Conservation (phyloP, 2,329 filamentous ascomycete species). For the Graphilbum sp. region DNA sequence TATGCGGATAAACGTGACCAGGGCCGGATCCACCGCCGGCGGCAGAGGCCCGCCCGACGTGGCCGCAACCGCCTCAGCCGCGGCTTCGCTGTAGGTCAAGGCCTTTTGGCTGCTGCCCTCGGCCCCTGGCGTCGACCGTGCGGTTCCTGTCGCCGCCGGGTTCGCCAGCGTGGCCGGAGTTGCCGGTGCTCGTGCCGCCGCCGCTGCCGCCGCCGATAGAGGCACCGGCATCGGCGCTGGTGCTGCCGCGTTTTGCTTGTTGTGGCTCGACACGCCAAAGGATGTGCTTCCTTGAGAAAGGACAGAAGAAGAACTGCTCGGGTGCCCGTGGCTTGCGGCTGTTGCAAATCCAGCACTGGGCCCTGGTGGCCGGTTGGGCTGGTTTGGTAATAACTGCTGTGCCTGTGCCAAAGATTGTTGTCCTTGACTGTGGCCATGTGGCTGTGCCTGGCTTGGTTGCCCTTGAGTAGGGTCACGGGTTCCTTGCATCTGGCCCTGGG, state of each 20-base stretch:
- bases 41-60: conserved; percentile 5
- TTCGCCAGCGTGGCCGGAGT: neutral
- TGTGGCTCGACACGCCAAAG: no score
- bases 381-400: no score
- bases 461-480: no score
- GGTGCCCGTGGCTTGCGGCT: no score
- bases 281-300: no score
- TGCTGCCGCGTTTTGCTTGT: no score
- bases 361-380: no score
- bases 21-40: conserved; percentile 26
- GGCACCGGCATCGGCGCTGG: no score
- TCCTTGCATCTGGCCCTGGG: neutral
- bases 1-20: conserved; percentile 24
- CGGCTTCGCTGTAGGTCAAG: neutral
- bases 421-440: neutral
- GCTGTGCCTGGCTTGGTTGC: conserved; percentile 10
- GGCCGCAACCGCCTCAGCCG: neutral
- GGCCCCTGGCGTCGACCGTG: neutral
- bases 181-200: conserved; percentile 2
- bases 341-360: no score
- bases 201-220: no score
- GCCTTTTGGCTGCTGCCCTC: neutral
- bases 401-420: neutral
- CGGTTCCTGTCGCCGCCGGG: neutral
- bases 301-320: no score